Base-by-base conservation (phyloP, 345 rosid species). In the Bruguiera gymnorhiza region DNA sequence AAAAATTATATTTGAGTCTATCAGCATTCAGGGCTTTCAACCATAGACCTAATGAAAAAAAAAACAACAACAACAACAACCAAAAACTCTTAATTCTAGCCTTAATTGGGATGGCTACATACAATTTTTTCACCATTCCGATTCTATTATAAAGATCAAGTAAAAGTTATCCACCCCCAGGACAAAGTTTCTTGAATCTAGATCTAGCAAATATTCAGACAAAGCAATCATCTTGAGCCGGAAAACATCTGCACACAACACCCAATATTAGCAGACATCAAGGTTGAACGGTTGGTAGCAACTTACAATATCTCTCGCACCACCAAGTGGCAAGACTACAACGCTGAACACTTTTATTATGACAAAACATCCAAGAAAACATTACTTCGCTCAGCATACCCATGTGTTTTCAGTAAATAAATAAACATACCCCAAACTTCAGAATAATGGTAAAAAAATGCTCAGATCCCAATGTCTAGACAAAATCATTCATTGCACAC, bases 131-230 rank as follows among this genome's bases (percentile, higher is more conserved):
- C n/a, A 30, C 18, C 27, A 9, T 37, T 9, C 1, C 37, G 9
- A 34, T 34, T 34, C 9, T 6, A 34, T 34, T 39, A 39, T 39
- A 11, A 39, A 39, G 4, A 39, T 27, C 0, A n/a, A 32, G 19
- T 20, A 48, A 70, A n/a, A n/a, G 23, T 31, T 15, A 43, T 27
- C 71, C 20, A 18, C 39, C 50, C 34, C 54, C 19, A 30, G 30
- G 16, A 62, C 8, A 48, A 24, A 10, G 48, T 20, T 56, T 31
- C 21, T 4, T 23, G 15, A 32, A 8, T 24, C n/a, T 16, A 66
- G 70, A 73, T 66, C 66, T 9, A 24, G 52, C 36, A 26, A 19
- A 34, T 50, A 32, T 19, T 31, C 55, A 60, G 60, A 31, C 20
- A 26, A 59, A 66, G 34, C 8, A 3, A 20, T 48, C 18, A 6